Evolutionary conservation across 768 basidiomycete species (phyloP).

Genomic region (Filobasidium wieringae): DNA sequence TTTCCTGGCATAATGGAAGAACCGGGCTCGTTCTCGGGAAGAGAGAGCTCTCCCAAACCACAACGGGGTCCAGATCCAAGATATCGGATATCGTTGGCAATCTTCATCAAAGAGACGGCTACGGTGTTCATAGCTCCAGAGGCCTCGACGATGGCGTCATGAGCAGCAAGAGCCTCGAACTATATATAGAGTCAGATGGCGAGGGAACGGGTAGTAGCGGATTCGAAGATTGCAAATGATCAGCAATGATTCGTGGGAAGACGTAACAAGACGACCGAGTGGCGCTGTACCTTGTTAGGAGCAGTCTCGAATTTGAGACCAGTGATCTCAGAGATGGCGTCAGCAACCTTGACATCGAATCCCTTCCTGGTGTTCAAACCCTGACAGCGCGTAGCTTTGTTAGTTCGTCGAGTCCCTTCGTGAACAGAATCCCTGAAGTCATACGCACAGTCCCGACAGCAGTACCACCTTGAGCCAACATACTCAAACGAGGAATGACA

Average conservation of each 20-base stretch:
- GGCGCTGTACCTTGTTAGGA: constrained; percentile 69
- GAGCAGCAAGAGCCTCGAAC: constrained; percentile 97
- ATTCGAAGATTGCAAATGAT: background rate
- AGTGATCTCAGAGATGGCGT: constrained; percentile 79
- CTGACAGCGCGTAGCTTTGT: constrained; percentile 40
- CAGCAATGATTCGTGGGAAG: background rate
- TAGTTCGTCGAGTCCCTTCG: background rate
- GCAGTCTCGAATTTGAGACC: constrained; percentile 88
- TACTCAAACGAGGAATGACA: constrained; percentile 70
- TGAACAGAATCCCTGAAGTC: background rate
- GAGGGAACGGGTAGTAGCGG: background rate
- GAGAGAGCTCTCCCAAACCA: constrained; percentile 81
- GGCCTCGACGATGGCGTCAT: constrained; percentile 94
- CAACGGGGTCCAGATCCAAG: constrained; percentile 95
- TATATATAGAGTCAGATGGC: constrained; percentile 32
- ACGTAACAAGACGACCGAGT: background rate
- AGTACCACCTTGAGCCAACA: constrained; percentile 93
- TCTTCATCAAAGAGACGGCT: constrained; percentile 98
- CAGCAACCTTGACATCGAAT: constrained; percentile 87
- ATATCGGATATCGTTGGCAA: constrained; percentile 97
- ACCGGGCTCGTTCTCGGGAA: constrained; percentile 98
- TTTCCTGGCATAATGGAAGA: constrained; percentile 99
- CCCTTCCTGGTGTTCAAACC: constrained; percentile 94
- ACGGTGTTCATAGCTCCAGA: constrained; percentile 93
- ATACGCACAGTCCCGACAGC: constrained; percentile 85